Evolutionary conservation across 2,329 filamentous ascomycete species (phyloP), one percentile per base, ranked within the genome.

Genomic region (Cladosporium sp.): DNA sequence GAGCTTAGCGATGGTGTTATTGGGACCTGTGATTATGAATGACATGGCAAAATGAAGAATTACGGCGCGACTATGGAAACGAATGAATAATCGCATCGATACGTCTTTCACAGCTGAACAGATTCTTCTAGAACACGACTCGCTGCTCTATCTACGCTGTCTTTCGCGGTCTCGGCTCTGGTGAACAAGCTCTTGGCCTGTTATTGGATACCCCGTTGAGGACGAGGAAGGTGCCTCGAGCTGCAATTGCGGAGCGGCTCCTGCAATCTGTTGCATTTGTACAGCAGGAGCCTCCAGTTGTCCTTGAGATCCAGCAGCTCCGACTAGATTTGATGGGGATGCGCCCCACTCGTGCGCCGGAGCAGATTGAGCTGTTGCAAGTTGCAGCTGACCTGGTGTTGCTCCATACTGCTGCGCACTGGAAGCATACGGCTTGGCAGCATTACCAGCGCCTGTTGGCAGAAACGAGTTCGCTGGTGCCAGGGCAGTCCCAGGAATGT

Each of bases 1-100:
- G 31, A 52, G 59, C 7, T 57, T 64, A 63, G 61, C 61, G 61
- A 56, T 33, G 61, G 61, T 56, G 61, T 63, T 63, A 33, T 12
- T 63, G 46, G 46, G 33, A 50, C 26, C n/a, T 55, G 33, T 35
- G 60, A 37, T 29, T 55, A 62, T 53, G 60, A 55, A 37, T 37
- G 16, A 18, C 7, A 62, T 18, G 60, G 46, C 46, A 40, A 33
- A 28, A 10, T 37, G 18, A 40, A 14, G 33, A 40, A 12, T 28
- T 12, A 18, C 18, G 28, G 28, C 12, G 28, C 28, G 40, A 21
- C 44, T 26, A 49, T 40, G 37, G 12, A 60, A 18, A 61, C 26
- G 37, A 61, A 49, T 49, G 26, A 7, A 21, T 16, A 11, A 23
- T 4, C 5, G 40, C 18, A 21, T 44, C 40, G 10, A 21, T 44